Percentiles rank a stretch among this genome's conserved stretches.
phyloP scores from a whole-genome alignment of 2,329 filamentous ascomycete species.

The Rachicladosporium sp. region DNA sequence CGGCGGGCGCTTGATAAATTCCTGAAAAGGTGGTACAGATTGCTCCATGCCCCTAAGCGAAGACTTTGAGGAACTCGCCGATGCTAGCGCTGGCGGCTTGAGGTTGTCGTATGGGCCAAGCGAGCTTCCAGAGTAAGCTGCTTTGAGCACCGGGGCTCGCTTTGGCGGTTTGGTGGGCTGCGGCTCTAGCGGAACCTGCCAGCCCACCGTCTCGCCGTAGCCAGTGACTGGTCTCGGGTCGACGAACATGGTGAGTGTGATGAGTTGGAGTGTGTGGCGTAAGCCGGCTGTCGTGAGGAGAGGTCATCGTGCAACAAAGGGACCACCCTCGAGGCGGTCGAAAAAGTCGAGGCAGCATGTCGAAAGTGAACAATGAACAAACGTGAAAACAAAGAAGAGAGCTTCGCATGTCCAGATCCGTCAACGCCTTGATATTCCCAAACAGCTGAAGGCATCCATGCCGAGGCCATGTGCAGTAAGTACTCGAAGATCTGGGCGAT shows the following conservation, averaged over 20 bases:
- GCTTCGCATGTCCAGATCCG: too few species aligned
- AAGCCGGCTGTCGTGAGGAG: not conserved
- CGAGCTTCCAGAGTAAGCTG: conserved; percentile 1
- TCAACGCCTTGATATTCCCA: too few species aligned
- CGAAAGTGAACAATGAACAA: conserved; percentile 5
- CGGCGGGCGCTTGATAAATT: conserved; percentile 19
- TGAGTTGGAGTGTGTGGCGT: not conserved
- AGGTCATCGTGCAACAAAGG: conserved; percentile 4
- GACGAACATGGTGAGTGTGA: conserved; percentile 12
- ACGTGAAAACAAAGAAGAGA: not conserved
- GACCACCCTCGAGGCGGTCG: not conserved
- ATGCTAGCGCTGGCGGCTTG: conserved; percentile 10
- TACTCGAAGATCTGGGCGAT: too few species aligned
- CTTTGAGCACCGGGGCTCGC: not conserved
- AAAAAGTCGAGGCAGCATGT: not conserved
- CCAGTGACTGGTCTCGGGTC: conserved; percentile 14
- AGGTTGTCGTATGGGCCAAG: conserved; percentile 5
- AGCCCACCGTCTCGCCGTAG: conserved; percentile 11
- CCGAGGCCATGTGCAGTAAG: too few species aligned
- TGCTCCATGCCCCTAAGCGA: conserved; percentile 14
- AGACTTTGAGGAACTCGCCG: conserved; percentile 5
- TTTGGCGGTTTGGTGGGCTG: not conserved
- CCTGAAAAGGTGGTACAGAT: conserved; percentile 20
- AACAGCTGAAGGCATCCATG: too few species aligned
- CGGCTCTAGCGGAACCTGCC: conserved; percentile 7